Percentiles rank a stretch among this genome's conserved stretches.
Conservation (phyloP, 768 basidiomycete species). For the Lenzites betulinus region DNA sequence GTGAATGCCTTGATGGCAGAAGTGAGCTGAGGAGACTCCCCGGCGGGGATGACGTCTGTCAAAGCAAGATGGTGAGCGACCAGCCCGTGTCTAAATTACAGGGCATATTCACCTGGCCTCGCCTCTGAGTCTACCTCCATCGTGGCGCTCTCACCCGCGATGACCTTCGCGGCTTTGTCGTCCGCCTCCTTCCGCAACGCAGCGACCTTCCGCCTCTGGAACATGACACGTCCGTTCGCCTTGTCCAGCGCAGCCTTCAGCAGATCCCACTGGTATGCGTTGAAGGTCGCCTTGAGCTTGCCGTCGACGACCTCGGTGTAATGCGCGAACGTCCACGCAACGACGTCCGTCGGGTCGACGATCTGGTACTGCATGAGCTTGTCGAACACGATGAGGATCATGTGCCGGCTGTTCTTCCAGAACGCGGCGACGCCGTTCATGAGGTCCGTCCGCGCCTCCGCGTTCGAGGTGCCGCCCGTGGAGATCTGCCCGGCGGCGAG, state of each 20-base stretch:
- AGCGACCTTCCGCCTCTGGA: slow-evolving; percentile 72
- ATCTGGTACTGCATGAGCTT: slow-evolving; percentile 99
- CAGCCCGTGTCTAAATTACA: not conserved
- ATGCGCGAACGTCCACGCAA: slow-evolving; percentile 77
- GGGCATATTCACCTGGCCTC: slow-evolving; percentile 50
- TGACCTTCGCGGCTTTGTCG: slow-evolving; percentile 74
- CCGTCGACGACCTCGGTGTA: slow-evolving; percentile 45
- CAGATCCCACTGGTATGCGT: slow-evolving; percentile 82
- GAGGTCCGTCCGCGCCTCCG: slow-evolving; percentile 69
- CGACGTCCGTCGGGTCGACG: slow-evolving; percentile 90
- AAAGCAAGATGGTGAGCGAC: not conserved
- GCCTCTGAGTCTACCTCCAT: slow-evolving; percentile 77
- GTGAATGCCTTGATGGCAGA: slow-evolving; percentile 75
- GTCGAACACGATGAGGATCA: slow-evolving; percentile 91
- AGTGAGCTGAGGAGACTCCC: slow-evolving; percentile 67
- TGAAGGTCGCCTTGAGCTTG: slow-evolving; percentile 40
- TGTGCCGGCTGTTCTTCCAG: slow-evolving; percentile 85
- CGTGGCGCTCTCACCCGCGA: slow-evolving; percentile 56
- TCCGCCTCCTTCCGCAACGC: slow-evolving; percentile 87
- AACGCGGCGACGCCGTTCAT: slow-evolving; percentile 71
- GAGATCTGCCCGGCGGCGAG: slow-evolving; percentile 52
- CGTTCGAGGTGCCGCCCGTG: slow-evolving; percentile 37
- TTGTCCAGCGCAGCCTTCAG: slow-evolving; percentile 85
- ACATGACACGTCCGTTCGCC: slow-evolving; percentile 83
- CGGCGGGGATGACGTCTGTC: slow-evolving; percentile 47